These are phyloP conservation scores for Butyriboletus loyo DNA, from an alignment of 768 basidiomycete genomes.

Conservation along the genomic window DNA sequence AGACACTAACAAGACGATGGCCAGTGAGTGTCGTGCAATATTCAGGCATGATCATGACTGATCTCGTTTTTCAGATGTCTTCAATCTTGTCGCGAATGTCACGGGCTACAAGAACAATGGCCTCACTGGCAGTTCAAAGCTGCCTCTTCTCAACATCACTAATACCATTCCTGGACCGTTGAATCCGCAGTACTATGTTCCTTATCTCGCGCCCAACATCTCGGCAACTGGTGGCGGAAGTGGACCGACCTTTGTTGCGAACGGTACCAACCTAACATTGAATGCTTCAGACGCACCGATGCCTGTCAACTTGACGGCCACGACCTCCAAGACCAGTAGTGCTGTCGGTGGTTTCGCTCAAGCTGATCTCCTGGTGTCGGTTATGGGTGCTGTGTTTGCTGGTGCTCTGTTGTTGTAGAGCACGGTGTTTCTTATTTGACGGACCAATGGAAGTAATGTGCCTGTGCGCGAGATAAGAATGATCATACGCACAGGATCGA, in stretches of 20 bases:
- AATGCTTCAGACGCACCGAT: constrained; percentile 30
- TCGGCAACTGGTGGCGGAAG: constrained; percentile 38
- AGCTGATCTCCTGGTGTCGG: constrained; percentile 4
- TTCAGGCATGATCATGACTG: background rate
- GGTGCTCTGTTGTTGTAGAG: constrained; percentile 14
- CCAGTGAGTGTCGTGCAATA: constrained; percentile 4
- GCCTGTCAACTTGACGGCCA: constrained; percentile 40
- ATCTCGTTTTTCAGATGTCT: constrained; percentile 40
- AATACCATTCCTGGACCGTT: constrained; percentile 40
- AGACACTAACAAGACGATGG: constrained; percentile 45
- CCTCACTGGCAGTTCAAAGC: constrained; percentile 20
- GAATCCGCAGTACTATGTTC: constrained; percentile 37
- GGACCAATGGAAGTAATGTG: constrained; percentile 7
- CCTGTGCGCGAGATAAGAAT: background rate
- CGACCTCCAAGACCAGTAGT: background rate
- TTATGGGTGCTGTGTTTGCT: constrained; percentile 9
- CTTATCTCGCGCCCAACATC: constrained; percentile 40
- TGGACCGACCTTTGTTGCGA: constrained; percentile 37
- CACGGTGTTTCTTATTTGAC: background rate
- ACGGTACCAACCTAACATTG: constrained; percentile 30
- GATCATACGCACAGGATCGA: background rate
- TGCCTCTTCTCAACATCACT: constrained; percentile 39
- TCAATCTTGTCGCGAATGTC: constrained; percentile 44
- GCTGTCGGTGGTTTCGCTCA: constrained; percentile 1
- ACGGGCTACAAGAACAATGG: constrained; percentile 45